Base-by-base conservation (phyloP, 306 rosid species). In the Albizia julibrissin region DNA sequence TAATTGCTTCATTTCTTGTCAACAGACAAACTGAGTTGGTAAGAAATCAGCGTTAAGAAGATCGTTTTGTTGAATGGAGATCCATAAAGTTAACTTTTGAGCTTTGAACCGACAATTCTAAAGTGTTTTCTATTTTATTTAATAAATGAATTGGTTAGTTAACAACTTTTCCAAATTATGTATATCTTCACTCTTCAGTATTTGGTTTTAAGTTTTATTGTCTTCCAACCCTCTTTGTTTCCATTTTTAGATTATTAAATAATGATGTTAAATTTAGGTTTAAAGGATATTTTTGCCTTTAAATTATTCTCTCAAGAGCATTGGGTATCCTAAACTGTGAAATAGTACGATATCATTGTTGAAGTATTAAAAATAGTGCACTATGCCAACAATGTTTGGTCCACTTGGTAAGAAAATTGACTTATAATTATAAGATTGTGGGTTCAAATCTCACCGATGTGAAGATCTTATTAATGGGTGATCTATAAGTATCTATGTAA, bases 401-500 rank as follows among this genome's bases (percentile, higher is more conserved):
- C 40, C 40, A 37, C 8, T 37, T 37, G 39, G 39, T 6, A 37
- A 37, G 1, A 0, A 8, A 8, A 4, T 4, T 5, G 7, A 1
- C 40, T 6, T 1, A 6, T 37, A 37, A 37, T 0, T 1, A 37
- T 6, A 37, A 37, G 8, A 1, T 37, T 1, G 8, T 37, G 0
- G 0, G 40, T 37, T 37, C 1, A 37, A 37, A 37, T 37, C 1
- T 0, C 1, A 37, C 8, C 6, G 0, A 37, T 37, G 8, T 37
- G 1, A 6, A 1, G 40, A 37, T 0, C 0, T 37, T 37, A 6
- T 37, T 37, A 8, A 1, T 37, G 0, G 1, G 6, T 1, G 40
- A 37, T 6, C 8, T 37, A 1, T 37, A 37, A 37, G 1, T 34
- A 34, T 1, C 7, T 34, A 6, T 34, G 1, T 4, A 3, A 34